Evolutionary conservation across 202 grass and related monocot species (phyloP), one percentile per base, ranked within the genome.

Genomic region (Panicum virgatum): DNA sequence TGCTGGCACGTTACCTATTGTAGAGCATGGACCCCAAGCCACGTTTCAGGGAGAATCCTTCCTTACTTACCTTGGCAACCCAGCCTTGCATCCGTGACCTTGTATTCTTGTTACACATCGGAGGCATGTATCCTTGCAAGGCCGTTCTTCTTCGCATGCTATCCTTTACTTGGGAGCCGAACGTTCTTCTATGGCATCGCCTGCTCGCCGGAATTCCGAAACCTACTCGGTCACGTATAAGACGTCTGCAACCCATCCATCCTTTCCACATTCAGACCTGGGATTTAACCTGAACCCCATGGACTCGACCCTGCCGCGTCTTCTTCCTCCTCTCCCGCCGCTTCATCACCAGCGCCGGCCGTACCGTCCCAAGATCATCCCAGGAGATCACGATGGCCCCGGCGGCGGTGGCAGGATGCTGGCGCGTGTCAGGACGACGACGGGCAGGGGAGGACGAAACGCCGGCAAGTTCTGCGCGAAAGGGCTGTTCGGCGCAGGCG

Each of bases 151-250:
- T 60, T 65, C 40, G 37, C 83, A 86, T 89, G 51, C 84, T 40
- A 97, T 97, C 79, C 94, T 86, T 97, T 97, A 14, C 91, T 88
- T 86, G 80, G 62, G 42, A 52, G 27, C 73, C 18, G 58, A 57
- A 57, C 66, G 83, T 64, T 30, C 30, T 30, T 30, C 30, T 2
- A 30, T 30, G 30, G 80, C 39, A 80, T 50, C 50, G 34, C 77
- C 63, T 20, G 8, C 63, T 54, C 62, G 0, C 22, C 62, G 11
- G 58, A 73, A 73, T 2, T 32, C 85, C 81, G 51, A 37, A 6
- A 26, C 57, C 50, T 3, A 1, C 27, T 14, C 27, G 43, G 43
- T 20, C 63, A 87, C 40, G 73, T 84, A 78, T 75, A 65, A n/a
- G 72, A 30, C 22, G 5, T 20, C 50, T 14, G 18, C 47, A 9